Conservation (phyloP, 1,139 yeast genomes). For the Kodamaea sp. region DNA sequence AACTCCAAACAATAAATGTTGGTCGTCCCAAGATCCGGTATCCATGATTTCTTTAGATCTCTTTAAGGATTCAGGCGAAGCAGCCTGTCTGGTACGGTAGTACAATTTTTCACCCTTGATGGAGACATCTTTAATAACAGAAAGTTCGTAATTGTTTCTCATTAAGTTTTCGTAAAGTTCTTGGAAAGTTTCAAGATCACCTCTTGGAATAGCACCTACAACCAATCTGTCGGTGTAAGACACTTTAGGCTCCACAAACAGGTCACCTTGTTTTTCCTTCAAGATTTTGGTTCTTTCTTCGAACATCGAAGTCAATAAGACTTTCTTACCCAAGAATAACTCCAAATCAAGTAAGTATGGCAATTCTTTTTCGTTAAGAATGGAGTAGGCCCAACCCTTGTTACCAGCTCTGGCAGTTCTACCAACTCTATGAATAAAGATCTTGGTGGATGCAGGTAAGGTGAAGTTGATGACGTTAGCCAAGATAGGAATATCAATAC, state of each 20-base stretch:
- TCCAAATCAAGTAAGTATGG: slow-evolving; percentile 92
- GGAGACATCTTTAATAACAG: slow-evolving; percentile 68
- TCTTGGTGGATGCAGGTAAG: slow-evolving; percentile 88
- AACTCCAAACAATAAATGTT: slow-evolving; percentile 74
- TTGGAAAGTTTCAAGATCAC: slow-evolving; percentile 65
- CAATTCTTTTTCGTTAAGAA: slow-evolving; percentile 80
- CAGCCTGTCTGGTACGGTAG: slow-evolving; percentile 80
- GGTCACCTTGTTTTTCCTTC: slow-evolving; percentile 42
- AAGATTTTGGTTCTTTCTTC: slow-evolving; percentile 59
- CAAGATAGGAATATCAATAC: slow-evolving; percentile 96
- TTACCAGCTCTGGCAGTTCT: slow-evolving; percentile 99
- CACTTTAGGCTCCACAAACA: slow-evolving; percentile 51
- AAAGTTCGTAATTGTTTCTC: slow-evolving; percentile 68
- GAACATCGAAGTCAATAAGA: slow-evolving; percentile 68
- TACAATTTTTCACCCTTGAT: slow-evolving; percentile 85
- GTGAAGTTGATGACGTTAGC: slow-evolving; percentile 93
- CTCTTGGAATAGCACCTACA: slow-evolving; percentile 80
- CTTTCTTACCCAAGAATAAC: slow-evolving; percentile 81
- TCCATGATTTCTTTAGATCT: slow-evolving; percentile 78
- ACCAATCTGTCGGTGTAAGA: slow-evolving; percentile 78
- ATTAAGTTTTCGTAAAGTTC: slow-evolving; percentile 71
- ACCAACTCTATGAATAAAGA: slow-evolving; percentile 96
- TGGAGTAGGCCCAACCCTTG: slow-evolving; percentile 95
- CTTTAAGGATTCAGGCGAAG: slow-evolving; percentile 81
- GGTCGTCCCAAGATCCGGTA: slow-evolving; percentile 84